Base-by-base conservation (phyloP, 371 early-diverging fungal genomes). In the Parasitella parasitica region DNA sequence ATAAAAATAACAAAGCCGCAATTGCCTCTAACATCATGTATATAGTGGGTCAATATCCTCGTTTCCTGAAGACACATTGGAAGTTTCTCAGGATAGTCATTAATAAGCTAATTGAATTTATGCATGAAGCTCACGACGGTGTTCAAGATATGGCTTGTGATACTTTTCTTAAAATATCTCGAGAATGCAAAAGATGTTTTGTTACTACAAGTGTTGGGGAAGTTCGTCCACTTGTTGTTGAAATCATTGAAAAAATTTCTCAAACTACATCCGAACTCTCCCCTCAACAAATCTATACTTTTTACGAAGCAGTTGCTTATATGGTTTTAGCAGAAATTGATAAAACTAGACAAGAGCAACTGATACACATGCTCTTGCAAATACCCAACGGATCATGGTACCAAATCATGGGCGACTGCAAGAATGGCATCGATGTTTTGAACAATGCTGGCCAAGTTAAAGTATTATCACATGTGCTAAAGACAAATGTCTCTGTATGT, bases 71-170 rank as follows among this genome's bases (percentile, higher is more conserved):
- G 71, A 94, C 97, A 3, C 99, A 99, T 73, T 97, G 98, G 95
- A 97, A 96, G 77, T 99, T 99, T 80, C 82, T 99, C 64, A 99
- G 97, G 86, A 98, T 99, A 0, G 99, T 99, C 11, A 94, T 99
- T 60, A 97, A 97, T 86, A 99, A 99, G 76, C 81, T 99, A 32
- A 98, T 99, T 79, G 99, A 99, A 81, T 99, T 99, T 77, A 99
- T 99, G 99, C 97, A 98, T 70, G 99, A 99, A 77, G 80, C 89
- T 5, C 98, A 99, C 68, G 99, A 98, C 79, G 99, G 99, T 80
- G 98, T 99, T 18, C 97, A 98, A 75, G 99, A 99, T 76, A 99
- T 99, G 99, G 99, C 99, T 20, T 99, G 99, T 76, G 99, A 99
- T 75, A 99, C 99, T 3, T 99, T 99, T 75, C 94, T 97, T 65